Base-by-base conservation (phyloP, 371 early-diverging fungal species). In the Mortierella sp. region DNA sequence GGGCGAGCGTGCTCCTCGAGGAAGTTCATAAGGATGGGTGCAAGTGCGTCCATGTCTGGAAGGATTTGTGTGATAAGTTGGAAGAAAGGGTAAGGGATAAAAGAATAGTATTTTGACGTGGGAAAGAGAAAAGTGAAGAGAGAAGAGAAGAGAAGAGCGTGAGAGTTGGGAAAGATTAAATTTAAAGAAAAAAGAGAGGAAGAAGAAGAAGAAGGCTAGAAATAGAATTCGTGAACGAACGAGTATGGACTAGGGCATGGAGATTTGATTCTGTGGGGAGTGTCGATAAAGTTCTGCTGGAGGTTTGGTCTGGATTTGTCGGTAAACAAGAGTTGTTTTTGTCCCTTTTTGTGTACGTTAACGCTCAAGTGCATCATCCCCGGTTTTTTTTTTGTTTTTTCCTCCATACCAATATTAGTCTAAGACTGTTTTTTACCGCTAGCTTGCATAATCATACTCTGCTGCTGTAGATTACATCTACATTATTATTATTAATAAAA, bases 1-100 rank as follows among this genome's bases (percentile, higher is more conserved):
- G 79, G 79, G 37, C 79, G 71, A 32, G 64, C 70, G 8, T 70
- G 52, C 49, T 78, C 64, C 63, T 78, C 78, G 58, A 78, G 64
- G 51, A 64, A 72, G 66, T 69, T 69, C 61, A 78, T 65, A 5
- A 78, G 61, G 2, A 78, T n/a, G 16, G 73, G 78, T 20, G 68
- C 45, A 26, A 78, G 70, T n/a, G 55, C 58, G 18, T 78, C 73
- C 78, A 78, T 78, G 62, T 4, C 22, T 45, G 40, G 43, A 28
- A 30, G 1, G 57, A 28, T 18, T 26, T 43, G 26, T 5, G 55
- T 60, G 35, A 18, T 49, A 40, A 40, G 43, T n/a, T 37, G 8
- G 39, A 60, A 37, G 55, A 28, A 22, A 35, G 45, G n/a, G 40
- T 47, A 66, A 26, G 68, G 22, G 32, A 45, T 63, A 39, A 37